Base-by-base conservation (phyloP, 2,329 filamentous ascomycete species). In the Aspergillus aculeatus region DNA sequence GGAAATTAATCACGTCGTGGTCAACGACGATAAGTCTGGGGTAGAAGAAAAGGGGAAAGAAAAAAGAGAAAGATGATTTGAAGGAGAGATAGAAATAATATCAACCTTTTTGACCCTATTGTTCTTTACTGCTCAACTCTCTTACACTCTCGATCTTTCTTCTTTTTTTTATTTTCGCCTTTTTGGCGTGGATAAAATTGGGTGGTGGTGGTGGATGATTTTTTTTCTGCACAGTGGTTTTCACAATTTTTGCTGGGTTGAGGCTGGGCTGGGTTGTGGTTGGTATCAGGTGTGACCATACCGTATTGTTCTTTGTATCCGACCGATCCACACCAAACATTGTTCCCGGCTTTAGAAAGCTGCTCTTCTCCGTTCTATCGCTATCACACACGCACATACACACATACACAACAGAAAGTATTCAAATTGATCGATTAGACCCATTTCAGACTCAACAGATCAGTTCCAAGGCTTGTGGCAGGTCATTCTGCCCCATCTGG, bases 11-110 rank as follows among this genome's bases (percentile, higher is more conserved):
- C 55, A 61, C 60, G 65, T 64, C 65, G 65, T 64, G 65, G 59
- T 62, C 61, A 63, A 63, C 64, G 64, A 66, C 64, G 63, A 64
- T 62, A 58, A 47, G 49, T 64, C 54, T 61, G 60, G 63, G 59
- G 64, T 54, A 56, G 60, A 57, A 55, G 51, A 57, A 61, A 57
- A 58, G 56, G 51, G 61, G 58, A 65, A 69, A 66, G 59, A 57
- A 53, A 57, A 59, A 58, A 59, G 29, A 52, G 32, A 47, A 44
- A 56, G 54, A 55, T 56, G 49, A 52, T 7, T 29, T 29, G 58
- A 57, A 56, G 54, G 60, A 55, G 60, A 59, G 66, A 61, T 57
- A 62, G 50, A 59, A 51, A 60, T 60, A 57, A 23, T 55, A 31
- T 53, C 31, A 55, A 54, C 52, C 56, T 54, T 47, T 59, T 59